phyloP scores from a whole-genome alignment of 768 basidiomycete species.

The Scleroderma bovista region DNA sequence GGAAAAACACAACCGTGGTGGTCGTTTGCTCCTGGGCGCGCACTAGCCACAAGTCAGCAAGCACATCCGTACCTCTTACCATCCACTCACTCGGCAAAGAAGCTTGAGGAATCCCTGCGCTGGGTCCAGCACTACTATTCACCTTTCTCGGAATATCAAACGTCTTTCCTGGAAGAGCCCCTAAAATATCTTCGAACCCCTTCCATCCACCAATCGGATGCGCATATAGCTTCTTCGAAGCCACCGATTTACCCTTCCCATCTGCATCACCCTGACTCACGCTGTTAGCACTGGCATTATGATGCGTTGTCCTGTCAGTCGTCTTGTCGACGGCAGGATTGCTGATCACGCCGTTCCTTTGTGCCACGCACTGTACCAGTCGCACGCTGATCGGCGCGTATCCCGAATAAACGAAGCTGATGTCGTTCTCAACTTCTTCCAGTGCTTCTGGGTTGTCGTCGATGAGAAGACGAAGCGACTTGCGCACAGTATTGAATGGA shows the following conservation, averaged over 20 bases:
- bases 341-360: slow-evolving; percentile 85
- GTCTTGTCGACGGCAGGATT: slow-evolving; percentile 45
- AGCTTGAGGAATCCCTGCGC: slow-evolving; percentile 21
- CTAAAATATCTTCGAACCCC: slow-evolving; percentile 89
- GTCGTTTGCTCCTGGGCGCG: slow-evolving; percentile 53
- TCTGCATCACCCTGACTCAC: slow-evolving; percentile 35
- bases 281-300: slow-evolving; percentile 34
- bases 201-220: slow-evolving; percentile 96
- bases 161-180: slow-evolving; percentile 76
- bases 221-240: slow-evolving; percentile 61
- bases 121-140: slow-evolving; percentile 19
- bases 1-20: slow-evolving; percentile 91
- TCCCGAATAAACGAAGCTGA: slow-evolving; percentile 94
- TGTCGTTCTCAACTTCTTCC: slow-evolving; percentile 87
- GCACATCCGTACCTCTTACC: not conserved
- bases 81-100: slow-evolving; percentile 32
- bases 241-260: slow-evolving; percentile 33
- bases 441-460: slow-evolving; percentile 76
- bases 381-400: slow-evolving; percentile 92
- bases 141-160: slow-evolving; percentile 66
- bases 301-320: not conserved
- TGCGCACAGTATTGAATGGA: slow-evolving; percentile 69
- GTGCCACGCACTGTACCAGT: slow-evolving; percentile 87
- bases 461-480: slow-evolving; percentile 85
- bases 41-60: not conserved